Evolutionary conservation across 1,284 basidiomycete species (phyloP).

Genomic region (Rhodotorula sp.): DNA sequence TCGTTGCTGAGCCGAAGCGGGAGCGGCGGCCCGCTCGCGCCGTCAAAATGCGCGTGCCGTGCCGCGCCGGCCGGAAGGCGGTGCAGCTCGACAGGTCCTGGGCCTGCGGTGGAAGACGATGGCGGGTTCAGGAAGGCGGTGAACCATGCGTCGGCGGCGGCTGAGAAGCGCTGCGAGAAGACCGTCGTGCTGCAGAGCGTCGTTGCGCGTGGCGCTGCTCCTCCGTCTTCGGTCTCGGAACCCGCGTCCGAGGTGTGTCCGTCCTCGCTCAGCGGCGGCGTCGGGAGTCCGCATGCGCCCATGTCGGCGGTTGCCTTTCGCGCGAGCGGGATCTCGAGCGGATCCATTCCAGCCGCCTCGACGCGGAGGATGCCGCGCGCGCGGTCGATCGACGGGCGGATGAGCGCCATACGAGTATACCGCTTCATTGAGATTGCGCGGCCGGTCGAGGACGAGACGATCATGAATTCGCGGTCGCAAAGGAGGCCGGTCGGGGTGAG

Average conservation of each 20-base stretch:
- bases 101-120: not conserved
- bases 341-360: conserved; percentile 20
- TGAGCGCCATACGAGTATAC: conserved; percentile 39
- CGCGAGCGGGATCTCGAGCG: conserved; percentile 20
- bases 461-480: conserved; percentile 42
- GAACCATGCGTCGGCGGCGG: conserved; percentile 31
- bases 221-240: too few relatives aligned
- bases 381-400: conserved; percentile 30
- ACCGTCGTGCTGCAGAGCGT: conserved; percentile 26
- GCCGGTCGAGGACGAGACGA: conserved; percentile 33
- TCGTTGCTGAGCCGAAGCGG: conserved; percentile 40
- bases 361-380: not conserved
- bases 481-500: conserved; percentile 29
- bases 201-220: not conserved
- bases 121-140: conserved; percentile 19
- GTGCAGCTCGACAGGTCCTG: conserved; percentile 13
- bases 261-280: conserved; percentile 14
- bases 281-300: not conserved
- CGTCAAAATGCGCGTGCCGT: conserved; percentile 35
- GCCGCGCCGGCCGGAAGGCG: conserved; percentile 6
- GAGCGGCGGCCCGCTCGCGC: not conserved
- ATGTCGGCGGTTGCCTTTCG: not conserved
- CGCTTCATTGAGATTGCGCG: conserved; percentile 36
- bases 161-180: conserved; percentile 3
- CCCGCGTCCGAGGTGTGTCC: not conserved